These are phyloP conservation scores for Trichophaea hybrida DNA, from an alignment of 2,329 filamentous ascomycete genomes.

Conservation along the genomic window DNA sequence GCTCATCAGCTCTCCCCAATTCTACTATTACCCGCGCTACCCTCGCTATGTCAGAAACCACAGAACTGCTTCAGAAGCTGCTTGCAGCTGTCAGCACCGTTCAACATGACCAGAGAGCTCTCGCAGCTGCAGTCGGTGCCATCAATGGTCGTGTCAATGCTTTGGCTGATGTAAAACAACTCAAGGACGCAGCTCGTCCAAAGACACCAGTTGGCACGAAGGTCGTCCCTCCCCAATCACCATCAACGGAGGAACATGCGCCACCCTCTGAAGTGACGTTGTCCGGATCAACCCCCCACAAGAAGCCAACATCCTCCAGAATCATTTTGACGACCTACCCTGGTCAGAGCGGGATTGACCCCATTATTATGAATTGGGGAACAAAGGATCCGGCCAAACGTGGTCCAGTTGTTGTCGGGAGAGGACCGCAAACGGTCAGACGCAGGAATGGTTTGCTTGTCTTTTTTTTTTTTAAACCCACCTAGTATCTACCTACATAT, in stretches of 20 bases:
- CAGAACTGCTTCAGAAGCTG: constrained; percentile 38
- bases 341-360: constrained; percentile 84
- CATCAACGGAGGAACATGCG: background rate
- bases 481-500: constrained; percentile 3
- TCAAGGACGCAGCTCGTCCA: constrained; percentile 36
- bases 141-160: constrained; percentile 49
- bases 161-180: constrained; percentile 43
- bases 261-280: constrained; percentile 18
- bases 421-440: constrained; percentile 59
- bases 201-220: background rate
- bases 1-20: background rate
- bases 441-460: constrained; percentile 56
- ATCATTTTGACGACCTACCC: constrained; percentile 75
- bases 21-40: background rate
- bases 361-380: constrained; percentile 80
- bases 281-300: constrained; percentile 23
- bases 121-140: constrained; percentile 43
- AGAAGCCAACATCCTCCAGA: constrained; percentile 39
- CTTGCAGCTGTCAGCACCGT: constrained; percentile 42
- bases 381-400: constrained; percentile 57
- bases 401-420: constrained; percentile 78
- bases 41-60: constrained; percentile 9
- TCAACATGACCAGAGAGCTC: constrained; percentile 41
- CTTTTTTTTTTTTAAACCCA: constrained; percentile 7
- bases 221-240: background rate